These are phyloP conservation scores for Boletus speciosus DNA, from an alignment of 768 basidiomycete genomes.

Conservation along the genomic window DNA sequence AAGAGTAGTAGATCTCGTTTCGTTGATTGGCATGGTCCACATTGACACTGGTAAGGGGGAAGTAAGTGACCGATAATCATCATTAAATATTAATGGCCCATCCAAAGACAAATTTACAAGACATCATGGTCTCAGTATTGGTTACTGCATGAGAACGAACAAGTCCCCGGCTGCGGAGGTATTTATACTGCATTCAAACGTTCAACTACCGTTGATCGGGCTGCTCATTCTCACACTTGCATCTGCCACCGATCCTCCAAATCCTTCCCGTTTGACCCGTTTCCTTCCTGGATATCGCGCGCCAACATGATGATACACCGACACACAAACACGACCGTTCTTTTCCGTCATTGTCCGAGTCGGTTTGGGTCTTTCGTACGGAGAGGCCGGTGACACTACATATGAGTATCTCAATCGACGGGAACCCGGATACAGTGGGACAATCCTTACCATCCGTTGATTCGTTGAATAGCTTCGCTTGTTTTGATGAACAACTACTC, in stretches of 20 bases:
- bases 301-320: not conserved
- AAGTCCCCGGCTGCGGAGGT: too few species aligned
- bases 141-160: too few species aligned
- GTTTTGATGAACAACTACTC: not conserved
- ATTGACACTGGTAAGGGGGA: too few species aligned
- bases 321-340: not conserved
- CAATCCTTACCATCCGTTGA: not conserved
- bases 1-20: too few species aligned
- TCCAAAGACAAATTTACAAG: too few species aligned
- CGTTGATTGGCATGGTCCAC: too few species aligned
- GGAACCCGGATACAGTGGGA: not conserved
- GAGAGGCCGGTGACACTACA: not conserved
- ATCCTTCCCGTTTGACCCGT: not conserved
- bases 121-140: too few species aligned
- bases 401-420: not conserved
- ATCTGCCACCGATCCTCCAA: not conserved
- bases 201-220: not conserved
- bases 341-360: constrained; percentile 22
- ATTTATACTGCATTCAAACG: too few species aligned
- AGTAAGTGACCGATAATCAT: too few species aligned
- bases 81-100: too few species aligned
- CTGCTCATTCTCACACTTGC: not conserved
- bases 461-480: not conserved
- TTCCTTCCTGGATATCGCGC: constrained; percentile 15
- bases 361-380: constrained; percentile 21